phyloP scores from a whole-genome alignment of 345 rosid genomes.

The Psidium guajava region DNA sequence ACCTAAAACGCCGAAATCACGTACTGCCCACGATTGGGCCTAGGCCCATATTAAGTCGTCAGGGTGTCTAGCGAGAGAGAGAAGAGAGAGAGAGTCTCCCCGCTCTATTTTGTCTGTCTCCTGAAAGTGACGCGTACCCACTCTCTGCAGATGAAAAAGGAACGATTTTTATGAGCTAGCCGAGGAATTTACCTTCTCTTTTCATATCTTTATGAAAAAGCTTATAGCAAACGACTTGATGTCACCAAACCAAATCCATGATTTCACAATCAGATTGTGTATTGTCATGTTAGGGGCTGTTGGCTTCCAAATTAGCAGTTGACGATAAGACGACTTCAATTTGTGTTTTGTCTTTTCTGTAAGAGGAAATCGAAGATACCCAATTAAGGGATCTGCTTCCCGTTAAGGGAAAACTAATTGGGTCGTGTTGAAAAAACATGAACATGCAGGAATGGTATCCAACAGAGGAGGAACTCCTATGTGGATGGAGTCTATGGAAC shows the following conservation, averaged over 20 bases:
- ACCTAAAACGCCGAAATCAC: background rate
- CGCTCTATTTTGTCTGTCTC: background rate
- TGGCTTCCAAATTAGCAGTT: background rate
- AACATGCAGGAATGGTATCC: slow-evolving; percentile 56
- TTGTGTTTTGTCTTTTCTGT: background rate
- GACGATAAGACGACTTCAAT: background rate
- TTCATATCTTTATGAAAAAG: background rate
- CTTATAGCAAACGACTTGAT: background rate
- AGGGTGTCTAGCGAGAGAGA: background rate
- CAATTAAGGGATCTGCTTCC: background rate
- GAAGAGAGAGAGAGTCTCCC: background rate
- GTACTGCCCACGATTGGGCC: background rate
- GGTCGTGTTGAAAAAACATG: background rate
- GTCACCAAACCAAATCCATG: background rate
- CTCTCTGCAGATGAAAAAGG: background rate
- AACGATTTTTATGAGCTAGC: background rate
- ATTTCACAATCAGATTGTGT: background rate
- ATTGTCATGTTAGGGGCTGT: background rate
- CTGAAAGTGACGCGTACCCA: background rate
- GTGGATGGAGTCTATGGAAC: slow-evolving; percentile 80
- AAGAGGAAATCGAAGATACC: background rate
- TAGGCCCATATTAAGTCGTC: background rate
- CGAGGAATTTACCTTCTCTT: background rate
- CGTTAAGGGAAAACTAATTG: background rate
- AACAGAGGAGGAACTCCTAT: slow-evolving; percentile 76